Conservation (phyloP, 108 stramenopile species). For the Stephanodiscus minutulus region DNA sequence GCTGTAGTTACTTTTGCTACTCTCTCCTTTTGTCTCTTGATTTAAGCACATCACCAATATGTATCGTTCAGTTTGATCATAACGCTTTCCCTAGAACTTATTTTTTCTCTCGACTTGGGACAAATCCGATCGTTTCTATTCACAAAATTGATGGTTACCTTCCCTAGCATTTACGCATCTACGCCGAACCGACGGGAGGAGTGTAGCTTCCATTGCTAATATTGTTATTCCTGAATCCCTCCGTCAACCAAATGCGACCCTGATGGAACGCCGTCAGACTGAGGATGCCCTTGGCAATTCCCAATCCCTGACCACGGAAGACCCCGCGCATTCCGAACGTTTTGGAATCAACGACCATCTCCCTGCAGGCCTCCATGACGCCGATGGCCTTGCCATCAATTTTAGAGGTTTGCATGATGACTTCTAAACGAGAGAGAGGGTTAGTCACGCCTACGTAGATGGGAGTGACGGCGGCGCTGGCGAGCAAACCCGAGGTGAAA, state of each 20-base stretch:
- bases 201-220: conserved; percentile 75
- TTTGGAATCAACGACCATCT: conserved; percentile 74
- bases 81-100: background rate
- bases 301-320: conserved; percentile 93
- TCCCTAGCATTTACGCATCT: background rate
- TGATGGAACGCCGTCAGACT: conserved; percentile 89
- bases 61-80: background rate
- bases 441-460: conserved; percentile 93
- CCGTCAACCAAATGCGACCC: conserved; percentile 87
- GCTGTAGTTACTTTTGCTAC: background rate
- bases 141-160: background rate
- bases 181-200: conserved; percentile 44
- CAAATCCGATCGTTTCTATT: background rate
- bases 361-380: conserved; percentile 78
- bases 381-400: conserved; percentile 88
- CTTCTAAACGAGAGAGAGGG: conserved; percentile 86
- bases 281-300: conserved; percentile 89
- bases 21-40: background rate
- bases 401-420: conserved; percentile 92
- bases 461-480: conserved; percentile 80
- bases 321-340: conserved; percentile 88
- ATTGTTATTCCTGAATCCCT: conserved; percentile 84
- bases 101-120: background rate
- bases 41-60: background rate
- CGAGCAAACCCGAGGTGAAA: conserved; percentile 82